Evolutionary conservation across 2,329 filamentous ascomycete genomes (phyloP).

Genomic region (Fusarium citri): DNA sequence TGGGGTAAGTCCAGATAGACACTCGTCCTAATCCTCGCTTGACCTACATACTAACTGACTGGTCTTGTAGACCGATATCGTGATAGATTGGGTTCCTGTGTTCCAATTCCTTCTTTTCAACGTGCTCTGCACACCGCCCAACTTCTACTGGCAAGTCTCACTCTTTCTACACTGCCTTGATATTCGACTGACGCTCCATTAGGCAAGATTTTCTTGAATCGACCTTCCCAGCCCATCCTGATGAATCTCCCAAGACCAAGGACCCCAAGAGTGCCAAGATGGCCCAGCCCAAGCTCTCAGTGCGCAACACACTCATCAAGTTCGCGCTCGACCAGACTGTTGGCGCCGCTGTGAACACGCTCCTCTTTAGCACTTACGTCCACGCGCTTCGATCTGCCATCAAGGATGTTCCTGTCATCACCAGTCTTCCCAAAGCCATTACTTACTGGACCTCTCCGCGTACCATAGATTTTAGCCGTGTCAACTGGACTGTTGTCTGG

Average conservation of each 20-base stretch:
- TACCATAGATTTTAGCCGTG: conserved; percentile 58
- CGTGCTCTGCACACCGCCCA: conserved; percentile 79
- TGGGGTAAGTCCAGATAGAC: conserved; percentile 59
- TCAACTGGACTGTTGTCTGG: conserved; percentile 60
- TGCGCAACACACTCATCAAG: conserved; percentile 74
- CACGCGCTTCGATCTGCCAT: conserved; percentile 67
- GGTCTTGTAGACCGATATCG: conserved; percentile 63
- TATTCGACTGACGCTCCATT: conserved; percentile 23
- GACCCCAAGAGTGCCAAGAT: conserved; percentile 44
- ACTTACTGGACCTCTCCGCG: conserved; percentile 53
- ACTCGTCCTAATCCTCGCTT: neutral
- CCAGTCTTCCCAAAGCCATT: conserved; percentile 51
- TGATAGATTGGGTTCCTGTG: conserved; percentile 74
- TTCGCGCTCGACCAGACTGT: conserved; percentile 76
- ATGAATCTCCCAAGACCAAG: conserved; percentile 52
- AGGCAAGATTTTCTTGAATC: conserved; percentile 82
- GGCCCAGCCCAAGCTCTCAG: conserved; percentile 61
- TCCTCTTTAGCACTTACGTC: conserved; percentile 71
- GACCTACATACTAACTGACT: neutral
- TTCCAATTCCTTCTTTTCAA: conserved; percentile 83
- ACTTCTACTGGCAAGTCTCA: conserved; percentile 79
- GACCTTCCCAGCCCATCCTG: conserved; percentile 74
- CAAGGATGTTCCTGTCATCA: conserved; percentile 53
- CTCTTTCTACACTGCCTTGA: conserved; percentile 20
- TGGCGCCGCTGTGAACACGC: conserved; percentile 73